Percentiles rank a stretch among this genome's conserved stretches.
Evolutionary conservation across 306 rosid genomes (phyloP).

Genomic region (Fragaria vesca): DNA sequence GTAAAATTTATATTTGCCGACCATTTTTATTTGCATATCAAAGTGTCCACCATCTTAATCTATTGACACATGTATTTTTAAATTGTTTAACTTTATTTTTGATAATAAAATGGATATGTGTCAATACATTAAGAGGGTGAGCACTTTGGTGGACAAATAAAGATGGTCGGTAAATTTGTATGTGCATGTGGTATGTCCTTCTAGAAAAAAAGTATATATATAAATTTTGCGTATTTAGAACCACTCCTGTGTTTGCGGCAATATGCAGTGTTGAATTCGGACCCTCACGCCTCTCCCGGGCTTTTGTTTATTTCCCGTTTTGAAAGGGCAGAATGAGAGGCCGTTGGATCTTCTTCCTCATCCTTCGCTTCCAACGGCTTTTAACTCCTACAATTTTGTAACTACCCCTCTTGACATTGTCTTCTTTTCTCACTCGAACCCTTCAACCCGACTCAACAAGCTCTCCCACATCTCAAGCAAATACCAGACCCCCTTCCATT

Average conservation of each 20-base stretch:
- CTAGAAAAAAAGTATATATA: too few species aligned
- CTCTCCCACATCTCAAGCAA: background rate
- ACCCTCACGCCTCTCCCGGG: constrained; percentile 28
- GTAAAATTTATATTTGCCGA: too few species aligned
- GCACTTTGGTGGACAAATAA: too few species aligned
- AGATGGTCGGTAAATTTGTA: too few species aligned
- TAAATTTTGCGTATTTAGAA: background rate
- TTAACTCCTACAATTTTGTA: constrained; percentile 33
- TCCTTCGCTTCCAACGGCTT: constrained; percentile 35
- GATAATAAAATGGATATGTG: too few species aligned
- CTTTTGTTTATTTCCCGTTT: constrained; percentile 21
- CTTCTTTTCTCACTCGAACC: constrained; percentile 18
- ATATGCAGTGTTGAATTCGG: background rate
- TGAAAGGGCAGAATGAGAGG: constrained; percentile 36
- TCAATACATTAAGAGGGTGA: too few species aligned
- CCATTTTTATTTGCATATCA: too few species aligned
- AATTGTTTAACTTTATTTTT: too few species aligned
- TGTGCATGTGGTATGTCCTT: too few species aligned
- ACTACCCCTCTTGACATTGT: constrained; percentile 30
- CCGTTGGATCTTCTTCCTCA: constrained; percentile 31
- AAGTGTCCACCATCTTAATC: too few species aligned
- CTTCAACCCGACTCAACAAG: background rate
- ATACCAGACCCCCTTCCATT: background rate
- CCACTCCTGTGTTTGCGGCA: background rate
- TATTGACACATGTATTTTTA: too few species aligned